Percentiles rank a stretch among this genome's conserved stretches.
Conservation (phyloP, 495 filamentous ascomycete genomes). For the Lichenothelia convexa region DNA sequence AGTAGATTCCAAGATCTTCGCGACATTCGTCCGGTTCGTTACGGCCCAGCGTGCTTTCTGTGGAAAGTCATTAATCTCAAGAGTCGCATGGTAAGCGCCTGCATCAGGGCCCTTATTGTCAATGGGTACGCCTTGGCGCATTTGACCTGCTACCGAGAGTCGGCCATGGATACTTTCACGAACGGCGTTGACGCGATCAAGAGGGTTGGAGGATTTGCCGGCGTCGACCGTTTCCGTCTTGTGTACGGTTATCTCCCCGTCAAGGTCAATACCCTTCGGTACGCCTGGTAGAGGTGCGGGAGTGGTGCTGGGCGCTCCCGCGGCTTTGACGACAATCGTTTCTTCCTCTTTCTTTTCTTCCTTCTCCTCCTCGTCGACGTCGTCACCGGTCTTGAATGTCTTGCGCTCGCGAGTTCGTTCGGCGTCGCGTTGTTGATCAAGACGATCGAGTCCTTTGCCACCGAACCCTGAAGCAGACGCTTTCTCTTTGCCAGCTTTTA, state of each 20-base stretch:
- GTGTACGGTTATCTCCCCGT: slow-evolving; percentile 66
- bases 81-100: slow-evolving; percentile 86
- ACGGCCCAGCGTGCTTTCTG: slow-evolving; percentile 98
- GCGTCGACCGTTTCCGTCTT: slow-evolving; percentile 53
- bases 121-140: slow-evolving; percentile 82
- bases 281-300: slow-evolving; percentile 28
- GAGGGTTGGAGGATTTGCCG: slow-evolving; percentile 3
- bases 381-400: slow-evolving; percentile 77
- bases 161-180: background rate
- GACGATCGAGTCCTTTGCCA: slow-evolving; percentile 78
- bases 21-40: slow-evolving; percentile 96
- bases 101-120: slow-evolving; percentile 98
- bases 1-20: slow-evolving; percentile 88
- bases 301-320: slow-evolving; percentile 40
- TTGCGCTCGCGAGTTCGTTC: slow-evolving; percentile 70
- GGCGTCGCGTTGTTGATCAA: slow-evolving; percentile 79
- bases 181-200: background rate
- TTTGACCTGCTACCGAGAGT: slow-evolving; percentile 32
- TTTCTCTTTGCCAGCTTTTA: slow-evolving; percentile 84
- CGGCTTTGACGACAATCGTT: slow-evolving; percentile 46
- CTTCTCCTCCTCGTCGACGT: slow-evolving; percentile 65
- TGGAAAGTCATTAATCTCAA: slow-evolving; percentile 99
- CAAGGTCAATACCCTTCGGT: slow-evolving; percentile 45
- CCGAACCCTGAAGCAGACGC: slow-evolving; percentile 69
- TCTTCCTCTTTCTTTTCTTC: slow-evolving; percentile 39